Conservation (phyloP, 2,329 filamentous ascomycete species). For the Diplocarpon mali region DNA sequence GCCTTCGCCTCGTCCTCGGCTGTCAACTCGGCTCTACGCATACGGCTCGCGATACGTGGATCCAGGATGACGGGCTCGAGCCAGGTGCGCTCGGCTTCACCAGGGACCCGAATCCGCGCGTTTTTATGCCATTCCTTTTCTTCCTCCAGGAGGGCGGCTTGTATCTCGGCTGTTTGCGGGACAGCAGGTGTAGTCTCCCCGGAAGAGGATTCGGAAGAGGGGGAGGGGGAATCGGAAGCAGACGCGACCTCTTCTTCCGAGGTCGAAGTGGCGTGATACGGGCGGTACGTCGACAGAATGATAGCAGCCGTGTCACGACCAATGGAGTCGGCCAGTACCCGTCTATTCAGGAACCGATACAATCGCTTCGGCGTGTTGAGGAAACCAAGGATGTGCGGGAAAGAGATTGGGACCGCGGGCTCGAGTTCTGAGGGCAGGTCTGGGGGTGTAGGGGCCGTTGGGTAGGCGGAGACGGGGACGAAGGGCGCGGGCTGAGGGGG, state of each 20-base stretch:
- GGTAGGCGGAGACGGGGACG: constrained; percentile 63
- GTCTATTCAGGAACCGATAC: constrained; percentile 77
- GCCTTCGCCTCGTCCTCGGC: constrained; percentile 61
- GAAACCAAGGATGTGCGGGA: constrained; percentile 90
- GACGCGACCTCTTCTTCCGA: constrained; percentile 23
- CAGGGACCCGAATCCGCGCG: constrained; percentile 45
- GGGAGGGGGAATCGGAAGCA: too few species aligned
- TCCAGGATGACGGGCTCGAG: constrained; percentile 65
- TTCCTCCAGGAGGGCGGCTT: constrained; percentile 54
- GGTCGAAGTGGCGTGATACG: constrained; percentile 33
- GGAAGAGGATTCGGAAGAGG: too few species aligned
- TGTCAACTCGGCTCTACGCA: constrained; percentile 66
- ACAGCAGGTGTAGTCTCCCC: background rate
- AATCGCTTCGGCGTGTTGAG: constrained; percentile 78
- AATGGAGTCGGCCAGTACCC: constrained; percentile 74
- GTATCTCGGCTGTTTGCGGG: constrained; percentile 42
- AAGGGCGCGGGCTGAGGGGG: constrained; percentile 60
- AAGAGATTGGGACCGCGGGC: constrained; percentile 60
- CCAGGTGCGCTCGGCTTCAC: constrained; percentile 62
- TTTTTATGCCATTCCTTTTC: constrained; percentile 78
- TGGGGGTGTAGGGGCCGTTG: constrained; percentile 49
- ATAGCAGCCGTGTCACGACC: constrained; percentile 80
- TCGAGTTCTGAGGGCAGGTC: constrained; percentile 60
- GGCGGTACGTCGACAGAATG: constrained; percentile 51
- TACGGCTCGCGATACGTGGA: constrained; percentile 60